Evolutionary conservation across 108 stramenopile species (phyloP), one percentile per base, ranked within the genome.

Genomic region (Cyclotella cryptica): DNA sequence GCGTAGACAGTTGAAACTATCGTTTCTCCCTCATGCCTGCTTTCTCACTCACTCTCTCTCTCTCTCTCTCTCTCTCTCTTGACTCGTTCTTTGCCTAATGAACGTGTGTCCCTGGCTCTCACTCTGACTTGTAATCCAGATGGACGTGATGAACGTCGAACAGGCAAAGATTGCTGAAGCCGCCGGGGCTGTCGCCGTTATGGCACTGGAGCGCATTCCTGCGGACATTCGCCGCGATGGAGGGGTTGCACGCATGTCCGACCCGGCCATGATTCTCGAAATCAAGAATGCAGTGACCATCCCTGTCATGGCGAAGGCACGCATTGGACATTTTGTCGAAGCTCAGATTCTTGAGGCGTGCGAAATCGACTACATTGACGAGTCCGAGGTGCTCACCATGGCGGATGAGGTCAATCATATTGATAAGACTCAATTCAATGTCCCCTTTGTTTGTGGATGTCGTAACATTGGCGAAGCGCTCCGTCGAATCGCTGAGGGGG

Each of bases 391-490:
- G 4, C 79, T 99, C 19, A 98, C 99, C 86, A 98, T 99, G 98
- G 99, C 99, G 0, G 99, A 99, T 87, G 99, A 99, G 78, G 95
- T 95, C 28, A 97, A 99, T 88, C 99, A 99, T 87, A 98, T 97
- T 72, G 97, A 99, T 88, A 99, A 99, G 88, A 94, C 86, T 53
- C 77, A 92, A 66, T 99, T 97, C 88, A 85, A 87, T 60, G 97
- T 98, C 21, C 99, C 99, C n/a, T 99, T 99, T 78, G 99, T 99
- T 4, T 99, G 99, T 78, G 99, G 99, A 49, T 99, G 99, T 88
- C 92, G 99, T 19, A 97, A 99, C 84, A 78, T 99, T 22, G 99
- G 99, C 30, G 99, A 99, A 87, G 99, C 99, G 3, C 92, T 99
- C 5, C 88, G 99, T 43, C 91, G 99, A 17, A 83, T 97, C 72